Percentiles rank a stretch among this genome's conserved stretches.
phyloP scores from a whole-genome alignment of 2,329 filamentous ascomycete species.

The Aspergillus tamarii region DNA sequence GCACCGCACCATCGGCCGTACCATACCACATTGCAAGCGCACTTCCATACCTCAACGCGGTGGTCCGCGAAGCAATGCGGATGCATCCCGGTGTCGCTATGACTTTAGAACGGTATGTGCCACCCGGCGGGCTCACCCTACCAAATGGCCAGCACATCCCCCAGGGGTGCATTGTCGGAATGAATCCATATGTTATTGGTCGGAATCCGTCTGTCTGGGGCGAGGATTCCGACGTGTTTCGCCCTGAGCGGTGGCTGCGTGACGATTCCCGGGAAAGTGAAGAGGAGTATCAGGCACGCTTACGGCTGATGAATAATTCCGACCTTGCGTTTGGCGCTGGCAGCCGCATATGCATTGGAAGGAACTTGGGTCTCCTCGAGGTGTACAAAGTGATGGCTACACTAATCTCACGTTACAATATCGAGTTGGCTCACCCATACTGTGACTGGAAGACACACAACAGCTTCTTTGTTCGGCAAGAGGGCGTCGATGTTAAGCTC shows the following conservation, averaged over 20 bases:
- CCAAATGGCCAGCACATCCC: constrained; percentile 39
- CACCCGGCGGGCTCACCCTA: constrained; percentile 35
- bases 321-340: constrained; percentile 57
- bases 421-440: constrained; percentile 56
- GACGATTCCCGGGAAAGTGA: constrained; percentile 34
- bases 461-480: constrained; percentile 64
- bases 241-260: constrained; percentile 54
- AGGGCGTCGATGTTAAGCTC: constrained; percentile 54
- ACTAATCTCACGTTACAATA: constrained; percentile 53
- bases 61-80: constrained; percentile 56
- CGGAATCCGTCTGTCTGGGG: constrained; percentile 50
- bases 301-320: constrained; percentile 42
- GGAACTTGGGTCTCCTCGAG: constrained; percentile 59
- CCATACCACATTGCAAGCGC: constrained; percentile 25
- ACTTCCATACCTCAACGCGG: constrained; percentile 53
- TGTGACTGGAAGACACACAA: constrained; percentile 57
- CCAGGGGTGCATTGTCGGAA: constrained; percentile 37
- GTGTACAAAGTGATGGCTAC: constrained; percentile 63
- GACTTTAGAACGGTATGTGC: constrained; percentile 55
- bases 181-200: constrained; percentile 41
- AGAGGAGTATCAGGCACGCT: constrained; percentile 37
- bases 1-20: constrained; percentile 6
- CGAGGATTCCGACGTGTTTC: constrained; percentile 48
- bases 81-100: constrained; percentile 55
- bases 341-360: constrained; percentile 59